phyloP scores from a whole-genome alignment of 352 stramenopile species.

The Plasmopara muralis region DNA sequence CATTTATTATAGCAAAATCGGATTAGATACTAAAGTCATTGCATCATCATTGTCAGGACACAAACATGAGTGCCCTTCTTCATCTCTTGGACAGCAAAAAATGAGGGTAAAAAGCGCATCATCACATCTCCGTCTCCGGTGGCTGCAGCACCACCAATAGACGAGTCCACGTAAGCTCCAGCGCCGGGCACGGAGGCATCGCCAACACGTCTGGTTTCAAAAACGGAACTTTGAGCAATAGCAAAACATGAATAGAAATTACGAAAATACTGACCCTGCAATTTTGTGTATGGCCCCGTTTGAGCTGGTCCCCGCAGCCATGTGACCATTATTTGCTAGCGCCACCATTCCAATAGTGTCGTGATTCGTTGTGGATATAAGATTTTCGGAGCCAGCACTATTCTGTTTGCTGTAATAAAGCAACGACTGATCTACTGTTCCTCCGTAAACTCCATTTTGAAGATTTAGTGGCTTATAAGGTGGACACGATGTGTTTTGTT shows the following conservation, averaged over 20 bases:
- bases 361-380: conserved; percentile 70
- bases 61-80: conserved; percentile 59
- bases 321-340: conserved; percentile 48
- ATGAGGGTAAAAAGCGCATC: conserved; percentile 88
- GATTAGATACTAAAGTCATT: not conserved
- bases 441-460: conserved; percentile 20
- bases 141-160: conserved; percentile 70
- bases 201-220: conserved; percentile 65
- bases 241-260: conserved; percentile 1
- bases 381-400: conserved; percentile 12
- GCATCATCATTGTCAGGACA: not conserved
- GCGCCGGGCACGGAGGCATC: conserved; percentile 79
- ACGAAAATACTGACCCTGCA: conserved; percentile 37
- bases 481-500: conserved; percentile 63
- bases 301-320: conserved; percentile 82
- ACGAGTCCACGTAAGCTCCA: conserved; percentile 82
- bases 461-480: conserved; percentile 56
- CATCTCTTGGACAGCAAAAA: conserved; percentile 80
- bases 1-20: conserved; percentile 3
- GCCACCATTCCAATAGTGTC: conserved; percentile 89
- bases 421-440: conserved; percentile 12
- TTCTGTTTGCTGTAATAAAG: conserved; percentile 16
- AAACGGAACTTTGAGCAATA: conserved; percentile 2
- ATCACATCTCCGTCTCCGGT: conserved; percentile 89
- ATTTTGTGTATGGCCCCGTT: conserved; percentile 89